Evolutionary conservation across 345 rosid species (phyloP), one percentile per base, ranked within the genome.

Genomic region (Physaria fendleri): DNA sequence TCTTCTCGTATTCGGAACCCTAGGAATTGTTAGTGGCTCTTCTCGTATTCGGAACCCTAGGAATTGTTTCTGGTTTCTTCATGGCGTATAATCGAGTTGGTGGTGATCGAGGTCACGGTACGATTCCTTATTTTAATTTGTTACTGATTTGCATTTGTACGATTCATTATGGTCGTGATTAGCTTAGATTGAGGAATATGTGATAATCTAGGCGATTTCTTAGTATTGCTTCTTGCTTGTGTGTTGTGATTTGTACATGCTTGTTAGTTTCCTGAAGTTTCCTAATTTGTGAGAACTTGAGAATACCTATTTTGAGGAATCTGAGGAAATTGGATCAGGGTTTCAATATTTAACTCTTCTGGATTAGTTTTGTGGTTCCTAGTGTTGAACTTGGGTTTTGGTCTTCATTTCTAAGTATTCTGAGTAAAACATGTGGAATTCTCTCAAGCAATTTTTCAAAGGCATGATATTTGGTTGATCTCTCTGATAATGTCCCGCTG

Each of bases 61-160:
- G 82, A 52, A 86, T 92, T 69, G 56, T 88, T 27, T 58, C 78
- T 8, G 98, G 98, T 32, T 49, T 62, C 74, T 60, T 78, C 71
- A 92, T 92, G 98, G 76, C 89, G 46, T 71, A 53, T 66, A 82
- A 88, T 65, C 77, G 71, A 53, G 75, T 92, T 44, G 98, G 98
- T 42, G 98, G 98, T 7, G 98, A 92, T 65, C 81, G 84, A 2
- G 91, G 74, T 37, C 98, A 88, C 45, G 98, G 98, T 92, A 78
- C 45, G 46, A 6, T 28, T 53, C 18, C 29, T 51, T 28, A 8
- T 32, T 10, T 5, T 5, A 44, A 37, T 34, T 48, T 66, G 25
- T 24, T 23, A 15, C 60, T 66, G 45, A 65, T 37, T 42, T 49
- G 16, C 21, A 40, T 25, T 46, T 43, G 18, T 17, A 51, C 18